Percentiles rank a stretch among this genome's conserved stretches.
Evolutionary conservation across 345 rosid species (phyloP).

Genomic region (Fremontodendron californicum): DNA sequence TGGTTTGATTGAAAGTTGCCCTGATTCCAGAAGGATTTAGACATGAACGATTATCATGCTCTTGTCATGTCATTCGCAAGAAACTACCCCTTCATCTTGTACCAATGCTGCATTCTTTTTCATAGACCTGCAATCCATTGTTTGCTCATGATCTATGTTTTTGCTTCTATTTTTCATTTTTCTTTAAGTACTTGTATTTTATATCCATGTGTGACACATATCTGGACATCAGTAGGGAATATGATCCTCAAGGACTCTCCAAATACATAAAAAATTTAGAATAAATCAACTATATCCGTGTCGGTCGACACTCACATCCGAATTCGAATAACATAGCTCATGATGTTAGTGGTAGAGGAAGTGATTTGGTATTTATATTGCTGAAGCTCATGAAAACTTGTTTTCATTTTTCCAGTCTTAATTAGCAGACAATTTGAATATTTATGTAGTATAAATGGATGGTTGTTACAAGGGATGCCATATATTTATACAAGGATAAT

Average conservation of each 20-base stretch:
- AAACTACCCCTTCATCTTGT: not conserved
- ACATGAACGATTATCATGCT: conserved; percentile 1
- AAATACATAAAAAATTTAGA: no score
- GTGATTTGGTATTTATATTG: not conserved
- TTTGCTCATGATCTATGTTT: not conserved
- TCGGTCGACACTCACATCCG: no score
- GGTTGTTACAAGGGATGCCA: not conserved
- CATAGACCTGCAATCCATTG: not conserved
- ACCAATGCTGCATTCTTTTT: not conserved
- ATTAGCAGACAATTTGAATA: not conserved
- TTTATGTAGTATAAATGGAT: no score
- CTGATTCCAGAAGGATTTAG: not conserved
- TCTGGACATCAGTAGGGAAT: no score
- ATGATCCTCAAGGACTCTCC: no score
- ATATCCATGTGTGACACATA: no score
- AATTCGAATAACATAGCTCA: no score
- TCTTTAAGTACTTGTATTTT: no score
- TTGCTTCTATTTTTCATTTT: no score
- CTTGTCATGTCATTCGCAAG: not conserved
- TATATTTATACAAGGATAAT: not conserved
- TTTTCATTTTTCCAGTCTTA: no score
- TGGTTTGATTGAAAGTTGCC: conserved; percentile 12
- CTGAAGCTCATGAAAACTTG: conserved; percentile 64
- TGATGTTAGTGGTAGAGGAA: no score
- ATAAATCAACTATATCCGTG: no score